phyloP scores from a whole-genome alignment of 2,329 filamentous ascomycete species.

The Diaporthe destruens region DNA sequence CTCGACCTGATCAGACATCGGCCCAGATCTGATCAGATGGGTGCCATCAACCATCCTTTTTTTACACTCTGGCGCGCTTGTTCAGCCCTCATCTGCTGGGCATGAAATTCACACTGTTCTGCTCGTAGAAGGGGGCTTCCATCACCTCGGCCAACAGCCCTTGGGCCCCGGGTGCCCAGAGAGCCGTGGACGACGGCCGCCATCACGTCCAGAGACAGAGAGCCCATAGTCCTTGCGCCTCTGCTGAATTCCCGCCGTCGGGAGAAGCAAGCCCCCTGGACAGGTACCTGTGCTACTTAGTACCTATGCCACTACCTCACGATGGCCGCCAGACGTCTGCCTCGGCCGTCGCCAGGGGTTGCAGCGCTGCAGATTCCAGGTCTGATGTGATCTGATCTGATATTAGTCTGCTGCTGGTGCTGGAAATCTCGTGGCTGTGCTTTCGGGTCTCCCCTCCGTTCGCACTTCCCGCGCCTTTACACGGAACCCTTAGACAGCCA shows the following conservation, averaged over 20 bases:
- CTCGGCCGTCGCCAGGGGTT: constrained; percentile 12
- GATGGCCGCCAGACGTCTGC: constrained; percentile 17
- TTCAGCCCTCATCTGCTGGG: neutral
- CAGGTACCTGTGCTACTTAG: neutral
- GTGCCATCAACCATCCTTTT: neutral
- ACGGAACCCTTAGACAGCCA: constrained; percentile 28
- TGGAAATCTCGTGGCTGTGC: constrained; percentile 39
- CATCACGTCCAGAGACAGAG: neutral
- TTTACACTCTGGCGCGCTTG: constrained; percentile 7
- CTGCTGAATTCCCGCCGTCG: neutral
- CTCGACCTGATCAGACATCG: constrained; percentile 19
- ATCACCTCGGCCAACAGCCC: constrained; percentile 9
- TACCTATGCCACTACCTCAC: neutral
- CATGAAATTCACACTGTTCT: neutral
- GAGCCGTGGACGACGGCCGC: neutral
- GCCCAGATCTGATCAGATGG: constrained; percentile 27
- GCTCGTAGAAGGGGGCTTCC: neutral
- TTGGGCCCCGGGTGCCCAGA: constrained; percentile 2
- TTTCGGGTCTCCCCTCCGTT: constrained; percentile 34
- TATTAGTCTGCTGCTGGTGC: constrained; percentile 35
- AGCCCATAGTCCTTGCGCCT: constrained; percentile 9
- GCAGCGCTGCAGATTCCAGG: neutral
- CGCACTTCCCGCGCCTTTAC: constrained; percentile 8
- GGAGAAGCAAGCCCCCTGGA: neutral
- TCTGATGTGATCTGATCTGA: constrained; percentile 29